Base-by-base conservation (phyloP, 257 asterid species). In the Ajuga chamaepitys region DNA sequence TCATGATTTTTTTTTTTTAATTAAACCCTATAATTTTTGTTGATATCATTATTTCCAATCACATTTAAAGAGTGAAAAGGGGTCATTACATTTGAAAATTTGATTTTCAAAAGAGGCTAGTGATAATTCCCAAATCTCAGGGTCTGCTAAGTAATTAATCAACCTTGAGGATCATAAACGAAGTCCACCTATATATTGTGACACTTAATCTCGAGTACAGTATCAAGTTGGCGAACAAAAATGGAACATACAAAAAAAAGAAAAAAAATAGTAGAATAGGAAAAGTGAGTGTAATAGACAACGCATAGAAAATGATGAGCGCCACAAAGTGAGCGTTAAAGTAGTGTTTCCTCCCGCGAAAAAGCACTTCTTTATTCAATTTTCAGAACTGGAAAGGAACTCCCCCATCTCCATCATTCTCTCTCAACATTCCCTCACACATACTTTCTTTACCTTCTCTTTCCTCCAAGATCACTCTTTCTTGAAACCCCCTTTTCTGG, bases 291-390 rank as follows among this genome's bases (percentile, higher is more conserved):
- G 62, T 46, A 51, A 40, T 30, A n/a, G 63, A 80, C 80, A 74
- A 65, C 82, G 51, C 80, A 75, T 50, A 59, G 11, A 48, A 59
- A 82, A 84, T 89, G 81, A 86, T 85, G 12, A 77, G 81, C 77
- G 76, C 91, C 94, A 85, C 94, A 72, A 78, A 85, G 86, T 75
- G 82, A 64, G 68, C 72, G 86, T 86, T 86, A 83, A 73, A 82
- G 85, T 70, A 89, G 78, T 80, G 95, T 83, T 75, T 75, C 53
- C 81, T 78, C 94, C 97, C 94, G 95, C 86, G 75, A 73, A 86
- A 82, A 88, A 70, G 59, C 70, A 68, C 54, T 79, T 67, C 72
- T 85, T 83, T 80, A 78, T 75, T 69, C 55, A 58, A 70, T 66
- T 30, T 22, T 62, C 35, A 58, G 75, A 80, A 86, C 88, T 84